phyloP scores from a whole-genome alignment of 2,329 filamentous ascomycete species.

The Myriosclerotinia scirpicola region DNA sequence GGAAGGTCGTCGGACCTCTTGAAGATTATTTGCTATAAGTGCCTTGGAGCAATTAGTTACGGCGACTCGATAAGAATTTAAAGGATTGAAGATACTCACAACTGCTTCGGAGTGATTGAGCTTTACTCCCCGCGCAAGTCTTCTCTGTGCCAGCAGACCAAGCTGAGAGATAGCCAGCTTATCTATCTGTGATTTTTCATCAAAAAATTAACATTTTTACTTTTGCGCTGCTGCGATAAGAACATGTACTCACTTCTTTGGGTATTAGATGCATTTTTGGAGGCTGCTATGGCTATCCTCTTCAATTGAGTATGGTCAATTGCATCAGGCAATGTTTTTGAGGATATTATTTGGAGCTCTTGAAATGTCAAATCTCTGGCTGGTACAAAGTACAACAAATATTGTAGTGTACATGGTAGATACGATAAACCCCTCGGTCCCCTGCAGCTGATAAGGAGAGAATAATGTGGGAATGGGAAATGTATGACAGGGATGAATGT shows the following conservation, averaged over 20 bases:
- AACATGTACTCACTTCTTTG: conserved; percentile 46
- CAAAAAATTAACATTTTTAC: conserved; percentile 6
- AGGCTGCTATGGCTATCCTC: neutral
- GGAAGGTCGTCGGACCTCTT: conserved; percentile 59
- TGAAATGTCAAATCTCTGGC: conserved; percentile 1
- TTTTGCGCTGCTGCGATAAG: neutral
- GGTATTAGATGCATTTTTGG: conserved; percentile 50
- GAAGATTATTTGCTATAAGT: conserved; percentile 82
- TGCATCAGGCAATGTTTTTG: conserved; percentile 5
- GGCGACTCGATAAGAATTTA: neutral
- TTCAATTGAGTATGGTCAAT: conserved; percentile 4
- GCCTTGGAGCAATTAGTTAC: conserved; percentile 50
- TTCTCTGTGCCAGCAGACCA: conserved; percentile 80
- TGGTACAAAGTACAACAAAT: neutral
- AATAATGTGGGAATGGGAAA: too few species aligned
- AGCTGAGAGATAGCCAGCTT: conserved; percentile 93
- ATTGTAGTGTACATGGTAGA: too few species aligned
- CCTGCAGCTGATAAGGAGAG: conserved; percentile 6
- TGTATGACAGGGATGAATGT: conserved; percentile 17
- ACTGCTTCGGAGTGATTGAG: conserved; percentile 89
- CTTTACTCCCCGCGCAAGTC: conserved; percentile 82
- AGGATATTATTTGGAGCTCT: neutral
- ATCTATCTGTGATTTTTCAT: conserved; percentile 65
- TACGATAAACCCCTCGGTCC: neutral
- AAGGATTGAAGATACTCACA: conserved; percentile 48